These are phyloP conservation scores for Yamadazyma spencermartinsiae DNA, from an alignment of 1,139 yeast genomes.

Conservation along the genomic window DNA sequence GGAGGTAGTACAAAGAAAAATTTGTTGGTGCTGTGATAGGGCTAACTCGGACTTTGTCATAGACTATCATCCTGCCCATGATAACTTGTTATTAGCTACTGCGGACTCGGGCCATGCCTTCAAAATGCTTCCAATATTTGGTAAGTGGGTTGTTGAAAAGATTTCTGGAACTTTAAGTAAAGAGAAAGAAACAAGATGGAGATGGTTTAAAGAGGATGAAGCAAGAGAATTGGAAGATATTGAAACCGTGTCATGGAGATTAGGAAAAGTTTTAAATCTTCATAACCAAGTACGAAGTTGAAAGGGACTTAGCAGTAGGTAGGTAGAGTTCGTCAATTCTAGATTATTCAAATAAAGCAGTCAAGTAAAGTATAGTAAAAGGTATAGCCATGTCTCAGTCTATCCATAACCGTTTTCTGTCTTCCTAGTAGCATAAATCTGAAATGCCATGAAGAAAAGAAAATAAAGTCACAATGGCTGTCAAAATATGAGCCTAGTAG, in stretches of 20 bases:
- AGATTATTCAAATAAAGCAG: too few species aligned
- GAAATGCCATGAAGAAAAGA: constrained; percentile 1
- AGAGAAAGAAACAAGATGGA: constrained; percentile 13
- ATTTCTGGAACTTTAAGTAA: constrained; percentile 8
- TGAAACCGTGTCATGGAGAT: constrained; percentile 15
- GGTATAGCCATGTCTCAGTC: too few species aligned
- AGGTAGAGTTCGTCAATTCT: too few species aligned
- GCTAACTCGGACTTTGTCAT: constrained; percentile 19
- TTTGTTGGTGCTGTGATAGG: constrained; percentile 25
- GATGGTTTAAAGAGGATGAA: constrained; percentile 11
- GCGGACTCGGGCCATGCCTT: constrained; percentile 24
- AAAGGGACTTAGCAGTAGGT: too few species aligned
- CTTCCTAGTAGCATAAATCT: neutral
- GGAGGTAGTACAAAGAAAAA: constrained; percentile 15
- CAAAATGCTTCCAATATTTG: constrained; percentile 20
- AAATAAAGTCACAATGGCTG: constrained; percentile 39
- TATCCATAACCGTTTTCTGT: too few species aligned
- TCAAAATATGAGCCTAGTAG: constrained; percentile 56
- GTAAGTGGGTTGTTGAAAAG: constrained; percentile 16
- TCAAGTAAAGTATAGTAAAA: too few species aligned
- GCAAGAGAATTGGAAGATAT: constrained; percentile 6
- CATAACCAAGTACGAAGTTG: constrained; percentile 5
- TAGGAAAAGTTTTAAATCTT: constrained; percentile 14
- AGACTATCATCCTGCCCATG: constrained; percentile 17
- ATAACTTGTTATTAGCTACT: constrained; percentile 18